Evolutionary conservation across 2,329 filamentous ascomycete species (phyloP).

Genomic region (Cercospora citrullina): DNA sequence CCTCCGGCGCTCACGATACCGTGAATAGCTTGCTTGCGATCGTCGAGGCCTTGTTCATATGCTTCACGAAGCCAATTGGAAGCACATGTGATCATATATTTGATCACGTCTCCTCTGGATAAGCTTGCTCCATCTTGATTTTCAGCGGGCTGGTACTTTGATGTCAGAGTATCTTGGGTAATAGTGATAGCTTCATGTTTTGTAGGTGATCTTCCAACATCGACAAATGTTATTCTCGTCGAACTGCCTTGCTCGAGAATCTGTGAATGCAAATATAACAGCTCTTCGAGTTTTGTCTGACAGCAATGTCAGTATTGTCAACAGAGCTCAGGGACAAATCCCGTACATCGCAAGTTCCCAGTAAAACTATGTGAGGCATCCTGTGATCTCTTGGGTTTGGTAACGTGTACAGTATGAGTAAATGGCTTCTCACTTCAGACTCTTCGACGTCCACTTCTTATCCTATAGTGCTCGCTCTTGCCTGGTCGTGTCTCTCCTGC

Average conservation of each 20-base stretch:
- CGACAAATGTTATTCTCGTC: constrained; percentile 51
- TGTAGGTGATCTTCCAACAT: constrained; percentile 54
- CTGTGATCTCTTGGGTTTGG: neutral
- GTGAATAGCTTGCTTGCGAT: constrained; percentile 31
- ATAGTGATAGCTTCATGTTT: constrained; percentile 52
- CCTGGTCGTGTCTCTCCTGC: neutral
- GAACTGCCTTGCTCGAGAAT: constrained; percentile 42
- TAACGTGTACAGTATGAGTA: neutral
- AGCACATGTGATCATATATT: constrained; percentile 55
- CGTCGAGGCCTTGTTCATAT: constrained; percentile 26
- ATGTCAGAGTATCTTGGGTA: constrained; percentile 47
- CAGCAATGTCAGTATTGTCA: neutral
- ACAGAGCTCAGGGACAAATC: neutral
- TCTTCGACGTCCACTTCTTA: neutral
- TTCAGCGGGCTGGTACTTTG: constrained; percentile 33
- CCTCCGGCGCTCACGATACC: constrained; percentile 63
- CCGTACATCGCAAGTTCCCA: constrained; percentile 61
- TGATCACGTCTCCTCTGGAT: constrained; percentile 57
- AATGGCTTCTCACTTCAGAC: neutral
- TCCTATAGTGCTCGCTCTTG: neutral
- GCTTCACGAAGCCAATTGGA: constrained; percentile 45
- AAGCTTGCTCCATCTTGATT: constrained; percentile 41
- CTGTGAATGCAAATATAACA: constrained; percentile 55
- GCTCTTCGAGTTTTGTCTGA: constrained; percentile 60
- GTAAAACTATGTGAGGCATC: constrained; percentile 50